Base-by-base conservation (phyloP, 1,284 basidiomycete species). In the Rhodotorula mucilaginosa region DNA sequence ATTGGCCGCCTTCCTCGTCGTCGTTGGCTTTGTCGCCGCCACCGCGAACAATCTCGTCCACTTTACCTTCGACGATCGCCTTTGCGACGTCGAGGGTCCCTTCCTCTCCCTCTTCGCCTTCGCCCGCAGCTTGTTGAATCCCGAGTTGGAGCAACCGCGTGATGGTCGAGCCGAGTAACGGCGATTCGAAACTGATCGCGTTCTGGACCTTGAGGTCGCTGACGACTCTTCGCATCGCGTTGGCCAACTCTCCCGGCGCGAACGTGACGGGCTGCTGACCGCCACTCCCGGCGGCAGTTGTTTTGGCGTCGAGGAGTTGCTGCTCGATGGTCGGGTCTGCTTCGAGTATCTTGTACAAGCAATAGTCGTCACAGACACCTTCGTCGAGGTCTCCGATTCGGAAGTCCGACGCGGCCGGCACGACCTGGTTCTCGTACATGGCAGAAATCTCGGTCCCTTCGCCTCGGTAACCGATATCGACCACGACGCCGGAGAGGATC, bases 381-480 rank as follows among this genome's bases (percentile, higher is more conserved):
- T 88, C 84, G 16, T 94, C 94, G 26, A 95, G 77, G 21, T 85
- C 82, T 18, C 88, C 39, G 10, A 69, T 85, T 7, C 84, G 84
- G 31, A 86, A 83, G n/a, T 86, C 70, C 5, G 49, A 85, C 5
- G 88, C 87, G 60, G 85, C 82, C 69, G 87, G 86, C 44, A 89
- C 79, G 39, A 91, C 83, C 68, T 90, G 85, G 44, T 89, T 90
- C 68, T 98, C 96, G 74, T 88, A 87, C 58, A 98, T 86, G 26
- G 91, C 88, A 2, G 88, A 87, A 47, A 95, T 85, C 75, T 92
- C 90, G 10, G 90, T 91, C 73, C 85, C 84, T 69, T 89, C 85
- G 70, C 69, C 74, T 10, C 74, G 52, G 61, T 87, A 85, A 58
- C 90, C 92, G 73, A 98, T 87, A 81, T 97, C 94, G 64, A 98